Evolutionary conservation across 177 flowering plant species (phyloP).

Genomic region (Vitis hybrid): DNA sequence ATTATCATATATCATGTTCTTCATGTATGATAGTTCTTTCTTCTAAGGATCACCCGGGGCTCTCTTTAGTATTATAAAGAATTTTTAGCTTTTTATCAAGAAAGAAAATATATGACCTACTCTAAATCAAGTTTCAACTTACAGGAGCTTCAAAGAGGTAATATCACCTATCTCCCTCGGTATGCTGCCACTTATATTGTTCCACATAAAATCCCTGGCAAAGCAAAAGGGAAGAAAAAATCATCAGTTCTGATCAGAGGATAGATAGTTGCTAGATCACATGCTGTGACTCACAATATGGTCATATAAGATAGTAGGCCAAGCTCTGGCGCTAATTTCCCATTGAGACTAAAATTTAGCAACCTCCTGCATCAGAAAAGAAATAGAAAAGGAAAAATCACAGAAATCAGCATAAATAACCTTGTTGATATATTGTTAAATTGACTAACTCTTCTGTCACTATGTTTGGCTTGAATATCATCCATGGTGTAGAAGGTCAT

Average conservation of each 20-base stretch:
- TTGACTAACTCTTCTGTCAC: no score
- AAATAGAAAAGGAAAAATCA: background rate
- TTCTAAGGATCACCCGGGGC: no score
- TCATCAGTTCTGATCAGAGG: no score
- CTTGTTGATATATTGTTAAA: no score
- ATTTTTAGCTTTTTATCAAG: no score
- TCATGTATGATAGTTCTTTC: no score
- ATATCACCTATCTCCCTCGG: slow-evolving; percentile 49
- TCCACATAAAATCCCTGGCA: slow-evolving; percentile 45
- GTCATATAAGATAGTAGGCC: slow-evolving; percentile 25
- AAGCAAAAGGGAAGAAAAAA: background rate
- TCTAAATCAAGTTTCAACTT: slow-evolving; percentile 14
- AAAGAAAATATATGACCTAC: no score
- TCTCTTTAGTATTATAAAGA: no score
- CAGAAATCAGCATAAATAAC: background rate
- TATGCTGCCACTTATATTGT: slow-evolving; percentile 41
- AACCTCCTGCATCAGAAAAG: slow-evolving; percentile 24
- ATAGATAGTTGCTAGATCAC: no score
- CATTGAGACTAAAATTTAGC: slow-evolving; percentile 31
- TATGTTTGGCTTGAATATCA: no score
- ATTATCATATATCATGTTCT: no score
- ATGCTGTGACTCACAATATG: slow-evolving; percentile 28
- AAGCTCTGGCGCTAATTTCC: slow-evolving; percentile 40
- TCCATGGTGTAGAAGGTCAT: no score
- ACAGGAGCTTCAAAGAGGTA: slow-evolving; percentile 34